Percentiles rank a stretch among this genome's conserved stretches.
phyloP scores from a whole-genome alignment of 495 filamentous ascomycete species.

The Hyaloscypha variabilis region DNA sequence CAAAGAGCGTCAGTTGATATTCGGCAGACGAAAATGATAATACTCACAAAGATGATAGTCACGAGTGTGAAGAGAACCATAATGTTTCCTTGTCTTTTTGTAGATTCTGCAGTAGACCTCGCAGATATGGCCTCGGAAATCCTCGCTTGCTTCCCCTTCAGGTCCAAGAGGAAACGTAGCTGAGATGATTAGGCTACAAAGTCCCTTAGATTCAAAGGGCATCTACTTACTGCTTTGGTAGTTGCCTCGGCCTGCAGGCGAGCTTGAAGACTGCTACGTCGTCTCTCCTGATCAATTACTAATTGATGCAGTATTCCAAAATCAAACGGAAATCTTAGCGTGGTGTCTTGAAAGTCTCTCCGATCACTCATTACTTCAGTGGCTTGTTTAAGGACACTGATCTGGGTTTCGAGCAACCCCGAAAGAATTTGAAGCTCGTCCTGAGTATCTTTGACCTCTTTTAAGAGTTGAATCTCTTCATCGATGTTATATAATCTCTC shows the following conservation, averaged over 20 bases:
- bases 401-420: slow-evolving; percentile 11
- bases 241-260: slow-evolving; percentile 15
- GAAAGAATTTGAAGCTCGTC: slow-evolving; percentile 23
- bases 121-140: slow-evolving; percentile 19
- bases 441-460: slow-evolving; percentile 24
- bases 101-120: slow-evolving; percentile 8
- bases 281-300: slow-evolving; percentile 10
- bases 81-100: slow-evolving; percentile 18
- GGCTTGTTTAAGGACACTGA: slow-evolving; percentile 8
- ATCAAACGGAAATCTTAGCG: neutral
- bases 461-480: slow-evolving; percentile 17
- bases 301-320: slow-evolving; percentile 9
- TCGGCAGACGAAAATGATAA: neutral
- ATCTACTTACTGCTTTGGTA: slow-evolving; percentile 14
- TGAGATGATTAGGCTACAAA: neutral
- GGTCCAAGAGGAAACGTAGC: slow-evolving; percentile 38
- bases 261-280: neutral
- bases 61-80: slow-evolving; percentile 23
- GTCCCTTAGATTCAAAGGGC: neutral
- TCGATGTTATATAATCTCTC: slow-evolving; percentile 9
- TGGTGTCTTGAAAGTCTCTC: neutral
- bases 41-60: slow-evolving; percentile 22
- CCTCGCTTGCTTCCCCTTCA: slow-evolving; percentile 41
- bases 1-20: slow-evolving; percentile 13
- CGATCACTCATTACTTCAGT: neutral